Conservation (phyloP, 192 early-diverging fungal genomes). For the Phycomyces blakesleeanus region DNA sequence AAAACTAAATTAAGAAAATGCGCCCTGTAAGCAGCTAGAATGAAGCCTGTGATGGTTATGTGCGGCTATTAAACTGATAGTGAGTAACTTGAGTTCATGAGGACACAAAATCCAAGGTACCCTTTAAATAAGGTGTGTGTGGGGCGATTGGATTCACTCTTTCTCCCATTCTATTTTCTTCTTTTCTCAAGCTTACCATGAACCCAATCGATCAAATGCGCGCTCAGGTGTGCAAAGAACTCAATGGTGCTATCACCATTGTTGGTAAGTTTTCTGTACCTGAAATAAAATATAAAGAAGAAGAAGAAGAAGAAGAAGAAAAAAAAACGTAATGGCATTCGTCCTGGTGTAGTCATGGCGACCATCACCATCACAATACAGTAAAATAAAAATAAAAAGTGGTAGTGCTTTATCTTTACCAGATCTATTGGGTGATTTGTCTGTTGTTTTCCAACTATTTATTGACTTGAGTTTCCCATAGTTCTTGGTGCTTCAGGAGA, state of each 20-base stretch:
- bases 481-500: constrained; percentile 86
- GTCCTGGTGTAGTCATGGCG: too few species aligned
- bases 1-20: too few species aligned
- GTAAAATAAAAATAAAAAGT: too few species aligned
- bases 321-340: too few species aligned
- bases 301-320: too few species aligned
- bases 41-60: neutral
- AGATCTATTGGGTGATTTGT: too few species aligned
- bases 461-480: neutral
- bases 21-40: neutral
- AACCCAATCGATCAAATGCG: constrained; percentile 22
- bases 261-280: constrained; percentile 15
- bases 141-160: constrained; percentile 1
- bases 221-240: constrained; percentile 16
- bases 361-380: too few species aligned
- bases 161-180: neutral
- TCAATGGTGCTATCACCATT: constrained; percentile 16
- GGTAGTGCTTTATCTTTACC: too few species aligned
- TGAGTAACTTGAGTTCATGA: neutral
- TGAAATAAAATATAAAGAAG: too few species aligned
- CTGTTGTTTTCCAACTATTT: too few species aligned
- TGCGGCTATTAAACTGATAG: constrained; percentile 1
- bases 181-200: neutral
- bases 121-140: neutral
- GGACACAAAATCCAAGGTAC: neutral